Conservation (phyloP, 805 yeast genomes). For the Teunomyces stri region DNA sequence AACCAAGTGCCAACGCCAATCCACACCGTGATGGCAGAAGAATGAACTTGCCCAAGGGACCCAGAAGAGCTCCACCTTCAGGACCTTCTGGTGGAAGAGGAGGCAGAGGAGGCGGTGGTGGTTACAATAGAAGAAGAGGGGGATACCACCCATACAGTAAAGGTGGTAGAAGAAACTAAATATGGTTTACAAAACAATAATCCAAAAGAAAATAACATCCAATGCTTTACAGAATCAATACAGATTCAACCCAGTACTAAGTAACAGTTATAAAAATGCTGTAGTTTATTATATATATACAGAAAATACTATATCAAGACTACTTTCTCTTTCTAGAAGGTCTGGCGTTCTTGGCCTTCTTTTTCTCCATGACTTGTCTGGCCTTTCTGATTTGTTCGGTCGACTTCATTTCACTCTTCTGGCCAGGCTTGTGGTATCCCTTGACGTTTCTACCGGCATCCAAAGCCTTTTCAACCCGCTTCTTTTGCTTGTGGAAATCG, state of each 20-base stretch:
- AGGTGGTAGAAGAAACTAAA: slow-evolving; percentile 29
- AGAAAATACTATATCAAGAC: neutral
- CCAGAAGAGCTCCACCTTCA: slow-evolving; percentile 43
- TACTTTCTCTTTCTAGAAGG: slow-evolving; percentile 32
- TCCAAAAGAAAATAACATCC: neutral
- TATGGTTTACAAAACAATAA: neutral
- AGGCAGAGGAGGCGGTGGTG: slow-evolving; percentile 28
- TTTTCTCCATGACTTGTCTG: slow-evolving; percentile 66
- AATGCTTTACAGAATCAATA: neutral
- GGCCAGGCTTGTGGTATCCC: slow-evolving; percentile 55
- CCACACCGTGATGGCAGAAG: slow-evolving; percentile 24
- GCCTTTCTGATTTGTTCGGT: slow-evolving; percentile 77
- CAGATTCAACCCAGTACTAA: neutral
- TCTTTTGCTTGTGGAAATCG: slow-evolving; percentile 77
- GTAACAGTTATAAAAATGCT: neutral
- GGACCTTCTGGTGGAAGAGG: slow-evolving; percentile 36
- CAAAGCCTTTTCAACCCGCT: slow-evolving; percentile 75
- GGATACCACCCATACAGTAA: slow-evolving; percentile 46
- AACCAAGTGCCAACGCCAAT: slow-evolving; percentile 14
- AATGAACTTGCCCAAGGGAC: slow-evolving; percentile 51
- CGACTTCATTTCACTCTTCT: slow-evolving; percentile 55
- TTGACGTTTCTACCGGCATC: slow-evolving; percentile 72
- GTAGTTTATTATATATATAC: neutral
- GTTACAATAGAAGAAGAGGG: slow-evolving; percentile 23
- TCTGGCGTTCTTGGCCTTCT: slow-evolving; percentile 82